Base-by-base conservation (phyloP, 2,329 filamentous ascomycete species). In the Hyphodiscus sp. region DNA sequence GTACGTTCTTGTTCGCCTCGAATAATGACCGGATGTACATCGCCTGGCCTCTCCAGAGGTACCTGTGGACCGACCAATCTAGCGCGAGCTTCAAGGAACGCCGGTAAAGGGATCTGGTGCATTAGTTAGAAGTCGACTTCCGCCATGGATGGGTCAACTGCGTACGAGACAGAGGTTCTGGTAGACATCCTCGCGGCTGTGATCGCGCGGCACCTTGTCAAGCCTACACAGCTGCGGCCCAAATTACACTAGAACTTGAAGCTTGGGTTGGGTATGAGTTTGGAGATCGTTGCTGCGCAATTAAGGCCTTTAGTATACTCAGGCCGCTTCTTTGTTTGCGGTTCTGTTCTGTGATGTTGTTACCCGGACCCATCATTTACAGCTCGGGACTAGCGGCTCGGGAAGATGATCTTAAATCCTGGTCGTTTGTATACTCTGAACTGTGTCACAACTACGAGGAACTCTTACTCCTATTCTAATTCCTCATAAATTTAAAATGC, bases 1-100 rank as follows among this genome's bases (percentile, higher is more conserved):
- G 83, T 56, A 97, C 77, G 69, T 90, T 77, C 69, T 83, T 89
- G 73, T 99, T 97, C 54, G 90, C 90, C 71, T 99, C 94, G 69
- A 97, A 99, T 15, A 97, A 80, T 41, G 87, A 91, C 65, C 94
- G 86, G 66, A 99, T 95, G 72, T 99, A 97, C 59, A 97, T 76
- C 30, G 94, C 94, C 73, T 97, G 94, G 58, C 92, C 91, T 65
- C 94, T 87, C 92, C 94, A 99, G 57, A 96, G 75, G 66, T 92
- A 83, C 63, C 94, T 83, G 70, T 96, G 89, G 59, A 97, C 91
- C 54, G 90, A 83, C 94, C 94, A 99, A 76, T 96, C 91, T 61
- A 97, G 83, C 43, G 94, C 81, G 61, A 96, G 84, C 79, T 96
- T 96, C 69, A 99, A 74, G 23, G 91, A 91, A 64, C 91, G 89